Evolutionary conservation across 441 rosid genomes (phyloP).

Genomic region (Oxalis stricta): DNA sequence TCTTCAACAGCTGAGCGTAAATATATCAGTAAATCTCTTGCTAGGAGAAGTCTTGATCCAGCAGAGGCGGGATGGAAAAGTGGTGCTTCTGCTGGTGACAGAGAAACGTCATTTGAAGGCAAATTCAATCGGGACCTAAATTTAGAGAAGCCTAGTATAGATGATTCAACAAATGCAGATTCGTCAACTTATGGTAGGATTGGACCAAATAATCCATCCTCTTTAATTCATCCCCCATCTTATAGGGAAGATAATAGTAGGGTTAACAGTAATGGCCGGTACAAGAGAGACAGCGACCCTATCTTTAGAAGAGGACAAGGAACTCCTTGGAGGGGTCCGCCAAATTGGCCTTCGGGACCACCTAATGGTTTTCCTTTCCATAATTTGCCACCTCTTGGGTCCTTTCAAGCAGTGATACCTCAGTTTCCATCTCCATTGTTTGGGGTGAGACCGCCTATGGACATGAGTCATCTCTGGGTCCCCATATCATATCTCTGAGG

Average conservation of each 20-base stretch:
- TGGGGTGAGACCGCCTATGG: constrained; percentile 78
- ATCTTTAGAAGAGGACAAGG: constrained; percentile 68
- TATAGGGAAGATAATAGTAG: constrained; percentile 79
- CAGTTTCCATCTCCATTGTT: constrained; percentile 76
- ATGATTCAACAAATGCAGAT: constrained; percentile 55
- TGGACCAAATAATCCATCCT: constrained; percentile 40
- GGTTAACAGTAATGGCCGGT: constrained; percentile 31
- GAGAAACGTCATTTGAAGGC: constrained; percentile 57
- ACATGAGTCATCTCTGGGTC: constrained; percentile 67
- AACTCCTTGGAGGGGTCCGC: constrained; percentile 85
- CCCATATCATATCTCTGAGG: constrained; percentile 67
- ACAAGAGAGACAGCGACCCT: constrained; percentile 55
- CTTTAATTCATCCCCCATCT: constrained; percentile 37
- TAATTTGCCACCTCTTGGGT: constrained; percentile 81
- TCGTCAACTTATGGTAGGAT: constrained; percentile 41
- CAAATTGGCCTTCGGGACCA: constrained; percentile 70
- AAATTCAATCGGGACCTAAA: constrained; percentile 32
- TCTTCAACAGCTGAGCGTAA: constrained; percentile 75
- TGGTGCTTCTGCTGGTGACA: constrained; percentile 27
- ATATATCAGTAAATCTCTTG: constrained; percentile 36
- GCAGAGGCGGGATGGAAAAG: constrained; percentile 70
- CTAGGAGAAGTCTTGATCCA: constrained; percentile 52
- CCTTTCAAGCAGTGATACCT: constrained; percentile 65
- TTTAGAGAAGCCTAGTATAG: constrained; percentile 38
- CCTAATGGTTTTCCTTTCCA: constrained; percentile 89